phyloP scores from a whole-genome alignment of 2,329 filamentous ascomycete species.

The Exophiala dermatitidis region DNA sequence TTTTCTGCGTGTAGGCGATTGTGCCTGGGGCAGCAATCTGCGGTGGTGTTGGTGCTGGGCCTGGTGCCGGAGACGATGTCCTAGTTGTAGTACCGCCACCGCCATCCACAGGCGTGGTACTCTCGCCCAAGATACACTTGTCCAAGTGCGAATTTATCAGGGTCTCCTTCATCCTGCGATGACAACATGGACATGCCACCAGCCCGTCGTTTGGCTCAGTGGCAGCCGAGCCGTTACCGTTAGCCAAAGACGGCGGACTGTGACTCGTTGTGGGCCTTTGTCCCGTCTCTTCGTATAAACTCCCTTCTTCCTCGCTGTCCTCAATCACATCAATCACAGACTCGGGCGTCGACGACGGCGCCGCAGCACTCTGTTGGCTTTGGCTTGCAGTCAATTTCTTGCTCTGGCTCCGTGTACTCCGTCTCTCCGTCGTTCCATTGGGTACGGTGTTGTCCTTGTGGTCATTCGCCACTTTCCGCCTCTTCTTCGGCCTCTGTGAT shows the following conservation, averaged over 20 bases:
- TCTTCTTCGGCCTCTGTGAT: constrained; percentile 30
- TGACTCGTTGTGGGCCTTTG: constrained; percentile 16
- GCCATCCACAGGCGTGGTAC: constrained; percentile 12
- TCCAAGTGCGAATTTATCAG: constrained; percentile 77
- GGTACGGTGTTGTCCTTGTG: background rate
- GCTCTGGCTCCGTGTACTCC: constrained; percentile 47
- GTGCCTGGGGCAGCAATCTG: constrained; percentile 14
- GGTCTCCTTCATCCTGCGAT: constrained; percentile 67
- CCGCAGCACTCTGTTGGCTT: constrained; percentile 25
- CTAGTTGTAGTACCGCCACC: no score
- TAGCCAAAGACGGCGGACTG: background rate
- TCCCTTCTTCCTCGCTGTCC: constrained; percentile 37
- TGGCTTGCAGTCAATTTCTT: constrained; percentile 38
- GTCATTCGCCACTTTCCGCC: constrained; percentile 16
- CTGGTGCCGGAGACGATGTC: constrained; percentile 7
- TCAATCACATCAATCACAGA: constrained; percentile 28
- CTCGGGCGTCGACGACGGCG: constrained; percentile 23
- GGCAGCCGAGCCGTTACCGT: background rate
- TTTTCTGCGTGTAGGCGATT: constrained; percentile 20
- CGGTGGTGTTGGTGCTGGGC: background rate
- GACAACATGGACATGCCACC: constrained; percentile 77
- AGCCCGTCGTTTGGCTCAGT: constrained; percentile 58
- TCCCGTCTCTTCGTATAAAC: constrained; percentile 21
- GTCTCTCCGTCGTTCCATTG: constrained; percentile 34
- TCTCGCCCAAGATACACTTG: constrained; percentile 44